Conservation (phyloP, 768 basidiomycete genomes). For the Kwoniella mangroviensis region DNA sequence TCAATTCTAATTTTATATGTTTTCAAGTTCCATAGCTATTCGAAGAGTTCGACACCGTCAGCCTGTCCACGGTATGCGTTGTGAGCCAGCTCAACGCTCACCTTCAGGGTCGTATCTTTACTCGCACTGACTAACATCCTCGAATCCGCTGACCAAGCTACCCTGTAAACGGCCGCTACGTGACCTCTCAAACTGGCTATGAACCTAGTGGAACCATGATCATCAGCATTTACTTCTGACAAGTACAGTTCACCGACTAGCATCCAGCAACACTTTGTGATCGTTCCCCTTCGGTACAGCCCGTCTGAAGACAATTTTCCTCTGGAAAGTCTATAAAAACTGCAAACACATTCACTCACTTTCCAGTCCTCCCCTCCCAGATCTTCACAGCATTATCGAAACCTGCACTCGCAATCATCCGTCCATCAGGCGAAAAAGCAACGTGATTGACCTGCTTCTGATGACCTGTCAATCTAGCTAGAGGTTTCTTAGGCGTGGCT, state of each 20-base stretch:
- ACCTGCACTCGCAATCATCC: constrained; percentile 86
- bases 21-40: constrained; percentile 91
- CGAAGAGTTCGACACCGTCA: neutral
- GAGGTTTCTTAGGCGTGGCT: constrained; percentile 66
- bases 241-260: no score
- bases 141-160: constrained; percentile 95
- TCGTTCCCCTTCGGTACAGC: no score
- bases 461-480: constrained; percentile 86
- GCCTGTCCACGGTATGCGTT: neutral
- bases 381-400: constrained; percentile 89
- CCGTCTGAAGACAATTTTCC: no score
- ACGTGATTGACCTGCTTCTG: constrained; percentile 94
- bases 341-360: constrained; percentile 54
- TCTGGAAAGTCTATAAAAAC: neutral
- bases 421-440: constrained; percentile 90
- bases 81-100: constrained; percentile 56
- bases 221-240: constrained; percentile 41
- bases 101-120: constrained; percentile 95
- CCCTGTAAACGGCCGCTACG: constrained; percentile 88
- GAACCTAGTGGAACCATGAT: constrained; percentile 66
- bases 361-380: constrained; percentile 74
- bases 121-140: constrained; percentile 89
- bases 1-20: constrained; percentile 94
- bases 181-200: constrained; percentile 89
- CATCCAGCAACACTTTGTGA: no score